Conservation (phyloP, 2,329 filamentous ascomycete genomes). For the Talaromyces amestolkiae region DNA sequence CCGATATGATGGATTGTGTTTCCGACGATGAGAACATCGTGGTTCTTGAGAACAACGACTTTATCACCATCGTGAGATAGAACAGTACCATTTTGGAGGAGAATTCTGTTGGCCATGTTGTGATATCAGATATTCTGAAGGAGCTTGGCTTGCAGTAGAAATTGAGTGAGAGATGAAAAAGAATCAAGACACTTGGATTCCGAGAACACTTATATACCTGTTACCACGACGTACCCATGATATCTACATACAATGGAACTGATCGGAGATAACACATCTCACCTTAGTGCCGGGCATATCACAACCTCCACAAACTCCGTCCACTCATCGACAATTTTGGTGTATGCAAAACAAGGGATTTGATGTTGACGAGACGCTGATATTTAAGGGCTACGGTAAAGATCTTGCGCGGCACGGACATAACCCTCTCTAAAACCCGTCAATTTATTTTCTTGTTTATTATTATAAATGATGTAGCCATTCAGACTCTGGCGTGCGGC, state of each 20-base stretch:
- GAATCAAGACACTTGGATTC: too few relatives aligned
- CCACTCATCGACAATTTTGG: not conserved
- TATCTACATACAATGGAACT: not conserved
- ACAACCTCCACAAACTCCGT: not conserved
- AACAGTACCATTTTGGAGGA: slow-evolving; percentile 10
- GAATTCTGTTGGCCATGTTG: not conserved
- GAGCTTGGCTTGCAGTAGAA: not conserved
- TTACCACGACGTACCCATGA: not conserved
- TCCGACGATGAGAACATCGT: slow-evolving; percentile 4
- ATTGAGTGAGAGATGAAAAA: not conserved
- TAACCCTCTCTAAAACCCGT: not conserved
- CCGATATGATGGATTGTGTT: slow-evolving; percentile 3
- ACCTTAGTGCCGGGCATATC: not conserved
- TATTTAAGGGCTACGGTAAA: not conserved
- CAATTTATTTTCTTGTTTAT: not conserved
- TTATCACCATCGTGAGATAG: not conserved
- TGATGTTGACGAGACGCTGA: not conserved
- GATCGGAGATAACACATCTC: not conserved
- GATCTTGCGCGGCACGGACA: not conserved
- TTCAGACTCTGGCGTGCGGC: not conserved
- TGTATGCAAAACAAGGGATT: not conserved
- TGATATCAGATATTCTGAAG: not conserved
- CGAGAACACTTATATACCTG: not conserved
- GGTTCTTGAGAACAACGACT: not conserved
- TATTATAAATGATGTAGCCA: not conserved